Percentiles rank a stretch among this genome's conserved stretches.
phyloP scores from a whole-genome alignment of 192 early-diverging fungal species.

The Phycomyces blakesleeanus region DNA sequence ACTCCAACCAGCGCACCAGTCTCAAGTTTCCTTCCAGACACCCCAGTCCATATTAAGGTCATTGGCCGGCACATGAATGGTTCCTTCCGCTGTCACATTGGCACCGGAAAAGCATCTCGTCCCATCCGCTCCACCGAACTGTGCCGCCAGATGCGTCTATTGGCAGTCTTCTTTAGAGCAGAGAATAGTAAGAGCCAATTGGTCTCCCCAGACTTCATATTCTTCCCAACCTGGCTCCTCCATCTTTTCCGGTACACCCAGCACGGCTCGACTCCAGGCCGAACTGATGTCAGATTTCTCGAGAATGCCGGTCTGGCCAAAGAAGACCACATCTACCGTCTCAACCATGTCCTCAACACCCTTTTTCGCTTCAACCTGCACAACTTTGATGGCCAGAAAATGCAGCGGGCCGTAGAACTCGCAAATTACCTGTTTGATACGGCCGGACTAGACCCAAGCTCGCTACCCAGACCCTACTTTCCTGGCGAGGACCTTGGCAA shows the following conservation, averaged over 20 bases:
- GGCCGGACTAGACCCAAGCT: constrained; percentile 12
- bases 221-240: constrained; percentile 35
- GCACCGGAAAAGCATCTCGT: constrained; percentile 26
- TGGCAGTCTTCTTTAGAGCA: constrained; percentile 27
- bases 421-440: constrained; percentile 22
- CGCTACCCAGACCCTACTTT: constrained; percentile 15
- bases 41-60: constrained; percentile 23
- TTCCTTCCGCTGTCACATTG: constrained; percentile 28
- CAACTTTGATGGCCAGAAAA: constrained; percentile 13
- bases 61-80: constrained; percentile 25
- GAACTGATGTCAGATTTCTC: constrained; percentile 25
- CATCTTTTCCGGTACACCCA: constrained; percentile 31
- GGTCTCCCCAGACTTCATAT: constrained; percentile 28
- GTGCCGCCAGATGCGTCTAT: constrained; percentile 26
- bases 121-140: constrained; percentile 25
- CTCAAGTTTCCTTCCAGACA: constrained; percentile 1
- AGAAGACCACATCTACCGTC: constrained; percentile 30
- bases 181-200: constrained; percentile 17
- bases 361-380: constrained; percentile 34
- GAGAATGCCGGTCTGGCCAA: constrained; percentile 29
- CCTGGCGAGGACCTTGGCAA: neutral
- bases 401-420: constrained; percentile 9
- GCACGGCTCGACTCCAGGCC: constrained; percentile 21
- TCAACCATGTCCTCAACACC: constrained; percentile 33
- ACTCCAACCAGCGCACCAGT: neutral